Base-by-base conservation (phyloP, 2,329 filamentous ascomycete species). In the Leptographium wingfieldii region DNA sequence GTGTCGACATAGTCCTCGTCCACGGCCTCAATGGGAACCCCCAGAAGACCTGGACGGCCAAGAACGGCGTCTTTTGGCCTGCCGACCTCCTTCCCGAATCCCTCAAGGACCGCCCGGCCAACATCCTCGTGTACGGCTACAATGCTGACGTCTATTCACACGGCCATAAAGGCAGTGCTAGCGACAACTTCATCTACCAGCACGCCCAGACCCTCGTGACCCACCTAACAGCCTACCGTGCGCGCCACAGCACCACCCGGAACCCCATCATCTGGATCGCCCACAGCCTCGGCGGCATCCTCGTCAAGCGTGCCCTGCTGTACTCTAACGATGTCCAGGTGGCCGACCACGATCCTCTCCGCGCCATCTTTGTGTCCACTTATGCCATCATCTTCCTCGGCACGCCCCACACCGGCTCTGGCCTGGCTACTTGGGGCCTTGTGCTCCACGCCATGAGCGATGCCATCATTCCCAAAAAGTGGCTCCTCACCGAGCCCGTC, bases 321-420 rank as follows among this genome's bases (percentile, higher is more conserved):
- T 84, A 87, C 68, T 86, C 84, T 54, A 80, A 81, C 64, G 85
- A 83, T 66, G 69, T 87, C 14, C 77, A 75, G 9, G 78, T 77
- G 49, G 77, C 80, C 60, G 78, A 82, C 65, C 80, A 84, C 46
- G 81, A 88, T 62, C 79, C 86, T 59, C 77, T 83, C 43, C 80
- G 86, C 25, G 85, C 85, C 12, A 81, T 90, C 58, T 90, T 81
- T 65, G 79, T 90, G 11, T 90, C 86, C 1, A 91, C 88, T 0
- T 91, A 85, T 67, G 88, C 84, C 29, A 81, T 91, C 60, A 77
- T 91, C 40, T 92, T 92, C 69, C 77, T 92, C 33, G 88, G 87
- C 16, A 92, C 88, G 16, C 88, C 88, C 7, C 88, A 91, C 69
- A 82, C 79, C 22, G 87, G 87, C 10, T 83, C 86, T 1, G 84